These are phyloP conservation scores for Candida caryicola DNA, from an alignment of 805 yeast genomes.

Conservation along the genomic window DNA sequence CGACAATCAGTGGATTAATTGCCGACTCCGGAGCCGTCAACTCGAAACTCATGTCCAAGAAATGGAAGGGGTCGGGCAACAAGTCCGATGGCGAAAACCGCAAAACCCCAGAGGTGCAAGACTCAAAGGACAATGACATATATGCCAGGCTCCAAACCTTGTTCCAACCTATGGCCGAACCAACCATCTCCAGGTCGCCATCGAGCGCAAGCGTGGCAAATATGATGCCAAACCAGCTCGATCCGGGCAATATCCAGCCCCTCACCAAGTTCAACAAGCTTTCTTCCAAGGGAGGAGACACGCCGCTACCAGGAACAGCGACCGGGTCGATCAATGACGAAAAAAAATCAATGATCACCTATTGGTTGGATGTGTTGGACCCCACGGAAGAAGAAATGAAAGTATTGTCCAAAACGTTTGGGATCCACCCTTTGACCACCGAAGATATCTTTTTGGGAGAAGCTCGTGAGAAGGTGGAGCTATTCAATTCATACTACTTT, in stretches of 20 bases:
- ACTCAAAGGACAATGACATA: constrained; percentile 6
- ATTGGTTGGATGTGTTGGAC: constrained; percentile 86
- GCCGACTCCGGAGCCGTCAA: constrained; percentile 1
- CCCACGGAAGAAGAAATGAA: constrained; percentile 98
- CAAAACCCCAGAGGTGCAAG: neutral
- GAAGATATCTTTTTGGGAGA: constrained; percentile 94
- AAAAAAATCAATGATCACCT: constrained; percentile 25
- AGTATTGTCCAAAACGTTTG: constrained; percentile 82
- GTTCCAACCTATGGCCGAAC: constrained; percentile 24
- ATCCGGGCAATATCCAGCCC: constrained; percentile 2
- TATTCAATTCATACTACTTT: constrained; percentile 86
- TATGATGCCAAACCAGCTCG: neutral
- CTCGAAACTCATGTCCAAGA: constrained; percentile 1
- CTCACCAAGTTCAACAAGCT: constrained; percentile 4
- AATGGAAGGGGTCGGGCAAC: neutral
- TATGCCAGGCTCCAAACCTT: constrained; percentile 17
- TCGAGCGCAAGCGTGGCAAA: constrained; percentile 9
- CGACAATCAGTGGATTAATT: constrained; percentile 74
- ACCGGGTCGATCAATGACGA: constrained; percentile 12
- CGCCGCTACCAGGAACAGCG: constrained; percentile 10
- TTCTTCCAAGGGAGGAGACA: constrained; percentile 1
- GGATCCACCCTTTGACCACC: constrained; percentile 93
- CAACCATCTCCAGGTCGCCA: constrained; percentile 9
- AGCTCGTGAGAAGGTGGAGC: constrained; percentile 91
- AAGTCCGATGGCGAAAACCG: neutral